These are phyloP conservation scores for Plantago coronopus DNA, from an alignment of 305 asterid species.

Conservation along the genomic window DNA sequence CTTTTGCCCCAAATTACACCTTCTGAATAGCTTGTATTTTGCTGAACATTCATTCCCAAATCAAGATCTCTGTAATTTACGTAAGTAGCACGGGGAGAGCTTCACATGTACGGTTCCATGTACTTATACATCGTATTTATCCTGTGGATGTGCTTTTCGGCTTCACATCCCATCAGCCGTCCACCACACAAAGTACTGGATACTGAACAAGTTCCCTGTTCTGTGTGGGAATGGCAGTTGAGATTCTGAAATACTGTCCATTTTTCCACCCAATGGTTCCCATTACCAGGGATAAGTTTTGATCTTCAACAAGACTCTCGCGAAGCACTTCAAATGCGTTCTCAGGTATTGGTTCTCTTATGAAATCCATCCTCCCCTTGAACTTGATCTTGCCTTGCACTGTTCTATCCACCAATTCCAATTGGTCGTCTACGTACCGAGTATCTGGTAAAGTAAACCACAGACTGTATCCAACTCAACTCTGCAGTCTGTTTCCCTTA, in stretches of 20 bases:
- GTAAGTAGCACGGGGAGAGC: slow-evolving; percentile 30
- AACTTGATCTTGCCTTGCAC: slow-evolving; percentile 23
- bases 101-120: slow-evolving; percentile 33
- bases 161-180: slow-evolving; percentile 19
- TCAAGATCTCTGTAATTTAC: slow-evolving; percentile 44
- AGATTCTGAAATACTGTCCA: slow-evolving; percentile 25
- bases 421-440: slow-evolving; percentile 5
- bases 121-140: slow-evolving; percentile 22
- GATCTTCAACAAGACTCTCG: slow-evolving; percentile 21
- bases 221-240: slow-evolving; percentile 47
- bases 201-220: slow-evolving; percentile 34
- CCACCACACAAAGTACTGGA: slow-evolving; percentile 48
- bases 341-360: slow-evolving; percentile 21
- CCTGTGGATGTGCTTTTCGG: slow-evolving; percentile 32
- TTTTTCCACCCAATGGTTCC: slow-evolving; percentile 47
- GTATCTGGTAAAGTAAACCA: slow-evolving; percentile 28
- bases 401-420: slow-evolving; percentile 15
- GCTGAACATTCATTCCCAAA: slow-evolving; percentile 27
- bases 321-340: slow-evolving; percentile 24
- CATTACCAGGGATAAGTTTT: slow-evolving; percentile 26
- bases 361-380: slow-evolving; percentile 45
- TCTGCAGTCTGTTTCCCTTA: slow-evolving; percentile 25
- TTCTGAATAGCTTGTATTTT: slow-evolving; percentile 26
- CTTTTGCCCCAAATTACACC: slow-evolving; percentile 37
- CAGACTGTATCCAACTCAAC: slow-evolving; percentile 13